Percentiles rank a stretch among this genome's conserved stretches.
Conservation (phyloP, 2,329 filamentous ascomycete genomes). For the Hyphodiscus sp. region DNA sequence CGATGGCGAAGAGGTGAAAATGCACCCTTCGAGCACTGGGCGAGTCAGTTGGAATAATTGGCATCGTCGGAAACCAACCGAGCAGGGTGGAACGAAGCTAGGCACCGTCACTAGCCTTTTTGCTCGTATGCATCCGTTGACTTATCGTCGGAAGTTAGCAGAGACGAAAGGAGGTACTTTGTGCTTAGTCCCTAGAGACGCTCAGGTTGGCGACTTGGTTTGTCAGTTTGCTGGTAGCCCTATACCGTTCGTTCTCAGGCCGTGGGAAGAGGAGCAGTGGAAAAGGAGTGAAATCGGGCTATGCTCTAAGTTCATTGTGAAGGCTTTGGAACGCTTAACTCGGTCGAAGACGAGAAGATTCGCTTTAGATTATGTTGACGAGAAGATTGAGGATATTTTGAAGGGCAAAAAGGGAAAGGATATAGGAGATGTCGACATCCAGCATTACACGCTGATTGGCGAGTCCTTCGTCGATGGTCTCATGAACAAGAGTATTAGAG, state of each 20-base stretch:
- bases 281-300: not conserved
- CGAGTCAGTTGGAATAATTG: slow-evolving; percentile 6
- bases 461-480: slow-evolving; percentile 6
- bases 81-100: not conserved
- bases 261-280: not conserved
- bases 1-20: not conserved
- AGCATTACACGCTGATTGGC: slow-evolving; percentile 3
- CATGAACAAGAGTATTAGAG: not conserved
- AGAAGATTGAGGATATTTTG: not conserved
- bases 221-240: not conserved
- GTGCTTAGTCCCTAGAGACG: slow-evolving; percentile 1
- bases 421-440: not conserved
- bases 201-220: slow-evolving; percentile 2
- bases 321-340: not conserved
- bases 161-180: not conserved
- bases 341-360: not conserved
- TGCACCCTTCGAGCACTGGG: not conserved
- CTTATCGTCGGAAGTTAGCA: slow-evolving; percentile 1
- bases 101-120: slow-evolving; percentile 1
- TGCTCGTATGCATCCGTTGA: slow-evolving; percentile 1
- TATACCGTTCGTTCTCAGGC: slow-evolving; percentile 1
- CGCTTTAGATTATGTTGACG: slow-evolving; percentile 4
- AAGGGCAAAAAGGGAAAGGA: not conserved
- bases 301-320: not conserved
- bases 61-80: not conserved